phyloP scores from a whole-genome alignment of 1,139 yeast species.

The Blastobotrys buckinghamii region DNA sequence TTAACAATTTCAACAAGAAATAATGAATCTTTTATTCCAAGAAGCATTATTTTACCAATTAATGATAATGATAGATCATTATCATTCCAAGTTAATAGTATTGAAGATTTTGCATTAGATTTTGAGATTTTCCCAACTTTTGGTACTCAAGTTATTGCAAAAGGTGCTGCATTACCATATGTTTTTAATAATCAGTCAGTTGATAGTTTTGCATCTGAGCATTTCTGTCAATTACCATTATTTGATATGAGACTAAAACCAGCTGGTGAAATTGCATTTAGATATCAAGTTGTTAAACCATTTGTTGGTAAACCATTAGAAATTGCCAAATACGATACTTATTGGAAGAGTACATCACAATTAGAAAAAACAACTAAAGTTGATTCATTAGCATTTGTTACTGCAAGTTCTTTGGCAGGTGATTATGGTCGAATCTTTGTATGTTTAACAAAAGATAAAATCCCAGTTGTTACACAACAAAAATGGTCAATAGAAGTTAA shows the following conservation, averaged over 20 bases:
- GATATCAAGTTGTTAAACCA: constrained; percentile 84
- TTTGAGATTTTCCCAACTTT: constrained; percentile 92
- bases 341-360: constrained; percentile 83
- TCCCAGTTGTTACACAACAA: constrained; percentile 62
- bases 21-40: constrained; percentile 61
- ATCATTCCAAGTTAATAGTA: constrained; percentile 79
- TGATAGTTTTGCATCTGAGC: constrained; percentile 32
- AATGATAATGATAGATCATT: constrained; percentile 66
- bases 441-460: constrained; percentile 72
- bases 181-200: constrained; percentile 36
- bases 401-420: constrained; percentile 87
- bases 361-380: constrained; percentile 27
- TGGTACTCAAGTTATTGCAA: constrained; percentile 88
- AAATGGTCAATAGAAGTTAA: constrained; percentile 41
- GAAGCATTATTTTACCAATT: constrained; percentile 75
- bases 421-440: constrained; percentile 67
- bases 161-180: constrained; percentile 66
- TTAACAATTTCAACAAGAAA: constrained; percentile 63
- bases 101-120: constrained; percentile 73
- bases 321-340: constrained; percentile 88
- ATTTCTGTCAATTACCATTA: constrained; percentile 53
- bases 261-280: constrained; percentile 74
- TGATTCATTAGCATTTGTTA: constrained; percentile 64
- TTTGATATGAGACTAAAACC: constrained; percentile 76
- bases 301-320: constrained; percentile 80